A percentile compares a stretch with the other conserved stretches of the same genome.
These are phyloP conservation scores for Citrus sinensis DNA, from an alignment of 345 rosid species.

Conservation along the genomic window DNA sequence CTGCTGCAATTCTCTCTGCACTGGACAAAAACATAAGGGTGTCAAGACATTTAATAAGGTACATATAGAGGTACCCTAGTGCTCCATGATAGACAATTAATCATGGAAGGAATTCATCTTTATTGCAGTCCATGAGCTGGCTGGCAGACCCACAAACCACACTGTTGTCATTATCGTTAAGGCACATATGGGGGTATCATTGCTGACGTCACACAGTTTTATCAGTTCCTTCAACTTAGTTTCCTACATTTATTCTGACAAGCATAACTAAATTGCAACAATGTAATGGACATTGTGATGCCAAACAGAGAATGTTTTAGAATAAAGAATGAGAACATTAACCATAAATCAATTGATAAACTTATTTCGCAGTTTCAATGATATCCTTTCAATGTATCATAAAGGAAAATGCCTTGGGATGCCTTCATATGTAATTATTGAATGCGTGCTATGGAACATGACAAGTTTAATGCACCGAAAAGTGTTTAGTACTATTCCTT, in stretches of 20 bases:
- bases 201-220: background rate
- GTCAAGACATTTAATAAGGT: background rate
- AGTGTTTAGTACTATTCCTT: background rate
- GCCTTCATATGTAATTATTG: background rate
- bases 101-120: background rate
- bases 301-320: background rate
- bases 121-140: conserved; percentile 2
- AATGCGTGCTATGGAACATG: background rate
- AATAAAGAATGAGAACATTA: background rate
- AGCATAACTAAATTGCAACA: background rate
- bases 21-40: background rate
- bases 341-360: background rate
- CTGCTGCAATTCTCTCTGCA: background rate
- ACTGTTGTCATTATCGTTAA: background rate
- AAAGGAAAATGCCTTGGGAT: background rate
- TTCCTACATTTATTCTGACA: background rate
- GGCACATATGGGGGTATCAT: background rate
- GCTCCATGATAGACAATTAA: background rate
- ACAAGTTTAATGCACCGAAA: background rate
- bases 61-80: background rate
- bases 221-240: background rate
- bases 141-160: conserved; percentile 1
- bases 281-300: background rate
- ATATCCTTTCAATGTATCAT: no score
- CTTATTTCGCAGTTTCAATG: background rate